Percentiles rank a stretch among this genome's conserved stretches.
These are phyloP conservation scores for Sextonia rubra DNA, from an alignment of 164 flowering plant species.

Conservation along the genomic window DNA sequence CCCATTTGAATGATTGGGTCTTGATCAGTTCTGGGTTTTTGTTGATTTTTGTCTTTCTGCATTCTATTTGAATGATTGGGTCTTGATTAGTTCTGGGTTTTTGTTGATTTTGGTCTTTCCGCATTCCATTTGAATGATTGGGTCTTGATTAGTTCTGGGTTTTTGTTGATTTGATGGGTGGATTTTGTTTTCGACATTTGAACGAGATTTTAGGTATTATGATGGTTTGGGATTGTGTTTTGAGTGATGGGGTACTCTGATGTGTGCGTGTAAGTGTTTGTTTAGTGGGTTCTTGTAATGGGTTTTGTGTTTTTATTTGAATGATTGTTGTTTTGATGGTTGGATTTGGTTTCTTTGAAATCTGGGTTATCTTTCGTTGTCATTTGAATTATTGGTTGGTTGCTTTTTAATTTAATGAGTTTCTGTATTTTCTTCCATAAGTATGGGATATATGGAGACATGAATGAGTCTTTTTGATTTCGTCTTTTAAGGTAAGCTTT, in stretches of 20 bases:
- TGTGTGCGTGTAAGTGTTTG: too few relatives aligned
- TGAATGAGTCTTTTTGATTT: too few relatives aligned
- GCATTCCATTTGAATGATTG: conserved; percentile 8
- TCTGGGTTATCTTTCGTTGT: background rate
- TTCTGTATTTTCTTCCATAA: background rate
- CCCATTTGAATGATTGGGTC: conserved; percentile 4
- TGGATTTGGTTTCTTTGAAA: background rate
- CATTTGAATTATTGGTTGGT: background rate
- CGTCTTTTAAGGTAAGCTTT: too few relatives aligned
- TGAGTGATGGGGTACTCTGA: too few relatives aligned
- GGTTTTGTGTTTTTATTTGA: too few relatives aligned
- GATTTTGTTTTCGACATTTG: too few relatives aligned
- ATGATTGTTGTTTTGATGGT: background rate
- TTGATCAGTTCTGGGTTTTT: background rate
- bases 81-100: background rate
- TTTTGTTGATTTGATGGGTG: background rate
- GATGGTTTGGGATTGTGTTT: too few relatives aligned
- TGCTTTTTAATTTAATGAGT: background rate
- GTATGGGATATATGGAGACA: too few relatives aligned
- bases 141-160: background rate
- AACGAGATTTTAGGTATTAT: too few relatives aligned
- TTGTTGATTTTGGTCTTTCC: background rate
- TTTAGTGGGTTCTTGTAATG: too few relatives aligned
- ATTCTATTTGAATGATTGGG: conserved; percentile 7
- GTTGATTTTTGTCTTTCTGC: background rate